A percentile compares a stretch with the other conserved stretches of the same genome.
phyloP scores from a whole-genome alignment of 1,284 basidiomycete genomes.

The Leccinum subrobustum region DNA sequence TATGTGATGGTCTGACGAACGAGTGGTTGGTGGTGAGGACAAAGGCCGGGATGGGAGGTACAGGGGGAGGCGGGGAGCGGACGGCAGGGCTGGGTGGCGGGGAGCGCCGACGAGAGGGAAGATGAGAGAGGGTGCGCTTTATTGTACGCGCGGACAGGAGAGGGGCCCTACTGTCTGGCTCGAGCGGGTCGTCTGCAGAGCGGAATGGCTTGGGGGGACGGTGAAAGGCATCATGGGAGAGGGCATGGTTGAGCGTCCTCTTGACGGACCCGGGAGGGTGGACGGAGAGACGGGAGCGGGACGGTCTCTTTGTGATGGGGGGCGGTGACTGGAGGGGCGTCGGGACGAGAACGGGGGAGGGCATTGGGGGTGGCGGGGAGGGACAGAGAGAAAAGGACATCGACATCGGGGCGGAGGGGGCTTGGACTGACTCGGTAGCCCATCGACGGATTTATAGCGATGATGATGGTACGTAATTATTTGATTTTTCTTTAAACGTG shows the following conservation, averaged over 20 bases:
- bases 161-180: constrained; percentile 6
- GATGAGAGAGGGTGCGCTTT: constrained; percentile 12
- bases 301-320: background rate
- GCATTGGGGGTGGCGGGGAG: constrained; percentile 29
- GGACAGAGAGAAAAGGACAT: constrained; percentile 3
- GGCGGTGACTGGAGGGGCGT: constrained; percentile 21
- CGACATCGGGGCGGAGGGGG: constrained; percentile 11
- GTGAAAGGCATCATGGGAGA: constrained; percentile 13
- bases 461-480: constrained; percentile 1
- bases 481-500: background rate
- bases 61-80: constrained; percentile 31
- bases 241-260: constrained; percentile 11
- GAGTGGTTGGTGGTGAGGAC: constrained; percentile 18
- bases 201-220: constrained; percentile 7
- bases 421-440: background rate
- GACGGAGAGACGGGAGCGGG: constrained; percentile 4
- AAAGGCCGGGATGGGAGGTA: constrained; percentile 31
- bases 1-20: constrained; percentile 2
- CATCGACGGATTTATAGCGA: constrained; percentile 13
- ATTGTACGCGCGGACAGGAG: constrained; percentile 4
- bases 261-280: constrained; percentile 3
- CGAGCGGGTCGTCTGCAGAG: constrained; percentile 9
- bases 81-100: constrained; percentile 26
- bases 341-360: constrained; percentile 25
- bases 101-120: constrained; percentile 26